Evolutionary conservation across 768 basidiomycete species (phyloP).

Genomic region (Fomitopsis pulvina): DNA sequence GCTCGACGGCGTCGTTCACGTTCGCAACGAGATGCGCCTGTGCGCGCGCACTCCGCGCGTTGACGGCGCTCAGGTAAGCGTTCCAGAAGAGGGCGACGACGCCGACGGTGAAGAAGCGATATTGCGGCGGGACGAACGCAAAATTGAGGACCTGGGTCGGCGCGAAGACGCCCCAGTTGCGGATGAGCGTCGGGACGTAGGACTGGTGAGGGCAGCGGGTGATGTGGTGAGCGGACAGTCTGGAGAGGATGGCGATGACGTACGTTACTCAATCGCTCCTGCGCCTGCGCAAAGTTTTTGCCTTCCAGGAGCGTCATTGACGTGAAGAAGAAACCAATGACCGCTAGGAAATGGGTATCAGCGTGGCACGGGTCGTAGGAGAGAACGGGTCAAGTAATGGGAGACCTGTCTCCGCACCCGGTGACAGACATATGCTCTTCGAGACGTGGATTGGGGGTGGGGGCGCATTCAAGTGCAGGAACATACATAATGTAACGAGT

Average conservation of each 20-base stretch:
- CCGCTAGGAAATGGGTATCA: conserved; percentile 20
- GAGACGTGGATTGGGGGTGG: conserved; percentile 5
- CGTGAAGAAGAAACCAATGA: conserved; percentile 55
- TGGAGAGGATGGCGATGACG: too few relatives aligned
- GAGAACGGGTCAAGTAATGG: not conserved
- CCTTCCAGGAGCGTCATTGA: conserved; percentile 81
- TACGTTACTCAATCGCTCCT: conserved; percentile 36
- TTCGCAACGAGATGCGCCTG: not conserved
- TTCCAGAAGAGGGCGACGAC: conserved; percentile 79
- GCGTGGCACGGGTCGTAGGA: not conserved
- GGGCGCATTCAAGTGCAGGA: conserved; percentile 1
- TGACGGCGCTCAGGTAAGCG: conserved; percentile 26
- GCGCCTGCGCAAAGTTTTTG: conserved; percentile 47
- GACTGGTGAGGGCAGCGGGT: conserved; percentile 31
- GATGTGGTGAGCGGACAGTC: not conserved
- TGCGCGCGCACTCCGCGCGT: conserved; percentile 11
- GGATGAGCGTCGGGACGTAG: conserved; percentile 66
- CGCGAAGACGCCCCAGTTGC: conserved; percentile 74
- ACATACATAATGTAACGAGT: conserved; percentile 17
- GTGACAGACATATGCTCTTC: too few relatives aligned
- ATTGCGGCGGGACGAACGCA: conserved; percentile 64
- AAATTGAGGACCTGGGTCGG: conserved; percentile 82
- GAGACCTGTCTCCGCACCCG: too few relatives aligned
- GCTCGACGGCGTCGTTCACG: not conserved
- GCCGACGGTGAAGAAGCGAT: conserved; percentile 69